phyloP scores from a whole-genome alignment of 768 basidiomycete genomes.

The Lactarius akahatsu region DNA sequence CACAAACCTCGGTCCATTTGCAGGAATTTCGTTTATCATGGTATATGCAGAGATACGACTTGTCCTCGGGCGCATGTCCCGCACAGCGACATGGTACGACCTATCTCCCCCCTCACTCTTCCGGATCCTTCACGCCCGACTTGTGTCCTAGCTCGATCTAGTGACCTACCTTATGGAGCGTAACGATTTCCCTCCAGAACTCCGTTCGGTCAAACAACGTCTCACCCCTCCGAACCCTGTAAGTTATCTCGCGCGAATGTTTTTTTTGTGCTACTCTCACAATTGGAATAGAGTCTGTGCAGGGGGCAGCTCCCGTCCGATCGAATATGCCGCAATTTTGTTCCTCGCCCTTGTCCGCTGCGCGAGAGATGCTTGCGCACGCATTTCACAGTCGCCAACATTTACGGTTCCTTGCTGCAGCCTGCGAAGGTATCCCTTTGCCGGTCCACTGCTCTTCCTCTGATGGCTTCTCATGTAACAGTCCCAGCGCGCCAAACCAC shows the following conservation, averaged over 20 bases:
- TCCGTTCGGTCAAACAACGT: not conserved
- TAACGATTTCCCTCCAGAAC: conserved; percentile 1
- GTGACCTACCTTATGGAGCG: not conserved
- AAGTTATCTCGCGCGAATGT: not conserved
- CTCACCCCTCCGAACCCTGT: not conserved
- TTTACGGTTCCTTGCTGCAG: conserved; percentile 10
- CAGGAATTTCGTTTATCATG: conserved; percentile 14
- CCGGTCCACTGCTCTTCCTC: not conserved
- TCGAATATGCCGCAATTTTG: conserved; percentile 5
- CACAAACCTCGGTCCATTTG: conserved; percentile 11
- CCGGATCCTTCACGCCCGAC: not conserved
- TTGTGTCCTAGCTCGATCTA: conserved; percentile 7
- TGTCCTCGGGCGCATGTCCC: conserved; percentile 18
- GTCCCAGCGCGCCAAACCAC: not conserved
- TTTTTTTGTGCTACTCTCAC: too few species aligned
- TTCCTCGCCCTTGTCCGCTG: not conserved
- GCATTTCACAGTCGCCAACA: not conserved
- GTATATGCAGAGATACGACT: not conserved
- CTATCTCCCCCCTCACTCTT: not conserved
- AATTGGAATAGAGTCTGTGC: not conserved
- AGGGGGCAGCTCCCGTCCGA: not conserved
- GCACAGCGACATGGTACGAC: conserved; percentile 9
- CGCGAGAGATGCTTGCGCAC: not conserved
- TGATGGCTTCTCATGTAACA: not conserved
- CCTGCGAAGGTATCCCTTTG: conserved; percentile 9